These are phyloP conservation scores for Cercospora janseana DNA, from an alignment of 2,329 filamentous ascomycete genomes.

Conservation along the genomic window DNA sequence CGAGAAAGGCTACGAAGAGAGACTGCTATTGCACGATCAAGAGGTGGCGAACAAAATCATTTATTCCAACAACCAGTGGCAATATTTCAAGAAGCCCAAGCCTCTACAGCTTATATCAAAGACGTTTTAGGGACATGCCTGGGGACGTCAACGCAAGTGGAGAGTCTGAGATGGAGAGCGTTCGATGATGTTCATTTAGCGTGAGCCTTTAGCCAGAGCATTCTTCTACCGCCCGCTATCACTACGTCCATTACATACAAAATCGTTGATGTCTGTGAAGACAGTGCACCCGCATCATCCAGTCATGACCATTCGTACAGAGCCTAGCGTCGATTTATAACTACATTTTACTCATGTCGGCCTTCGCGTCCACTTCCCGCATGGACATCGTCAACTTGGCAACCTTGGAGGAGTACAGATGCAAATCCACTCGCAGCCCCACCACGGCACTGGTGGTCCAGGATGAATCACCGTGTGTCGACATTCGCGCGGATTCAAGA, in stretches of 20 bases:
- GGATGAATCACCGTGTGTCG: background rate
- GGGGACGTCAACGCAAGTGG: too few relatives aligned
- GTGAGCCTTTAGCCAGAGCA: too few relatives aligned
- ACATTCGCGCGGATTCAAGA: constrained; percentile 13
- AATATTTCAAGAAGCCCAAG: constrained; percentile 24
- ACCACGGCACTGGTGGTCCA: constrained; percentile 20
- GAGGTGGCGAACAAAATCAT: constrained; percentile 22
- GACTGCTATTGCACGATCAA: constrained; percentile 24
- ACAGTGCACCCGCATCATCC: too few relatives aligned
- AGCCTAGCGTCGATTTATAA: background rate
- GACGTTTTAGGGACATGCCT: constrained; percentile 18
- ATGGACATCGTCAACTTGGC: constrained; percentile 21
- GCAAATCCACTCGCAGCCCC: constrained; percentile 22
- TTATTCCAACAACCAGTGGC: constrained; percentile 24
- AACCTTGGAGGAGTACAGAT: constrained; percentile 24
- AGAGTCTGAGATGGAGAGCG: too few relatives aligned
- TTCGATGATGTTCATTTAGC: too few relatives aligned
- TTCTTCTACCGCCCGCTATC: too few relatives aligned
- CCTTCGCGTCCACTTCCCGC: background rate
- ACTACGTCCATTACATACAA: too few relatives aligned
- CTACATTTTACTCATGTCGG: background rate
- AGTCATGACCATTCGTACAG: too few relatives aligned
- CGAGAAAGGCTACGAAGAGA: constrained; percentile 25
- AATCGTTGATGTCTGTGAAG: too few relatives aligned
- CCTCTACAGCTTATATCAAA: constrained; percentile 20